Evolutionary conservation across 768 basidiomycete genomes (phyloP).

Genomic region (Russula brevipes): DNA sequence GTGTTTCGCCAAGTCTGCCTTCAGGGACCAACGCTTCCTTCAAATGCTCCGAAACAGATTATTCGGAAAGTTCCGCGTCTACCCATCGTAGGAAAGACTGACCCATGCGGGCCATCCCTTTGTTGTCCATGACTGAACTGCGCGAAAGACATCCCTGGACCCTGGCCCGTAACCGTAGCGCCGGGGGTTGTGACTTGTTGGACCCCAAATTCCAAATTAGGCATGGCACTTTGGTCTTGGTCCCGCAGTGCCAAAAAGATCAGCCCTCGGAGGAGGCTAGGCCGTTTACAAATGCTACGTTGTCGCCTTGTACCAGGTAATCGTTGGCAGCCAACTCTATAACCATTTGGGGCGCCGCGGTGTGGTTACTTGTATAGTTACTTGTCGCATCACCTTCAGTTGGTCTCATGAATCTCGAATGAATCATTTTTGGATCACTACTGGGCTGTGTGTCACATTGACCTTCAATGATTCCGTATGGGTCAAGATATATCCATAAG

Average conservation of each 20-base stretch:
- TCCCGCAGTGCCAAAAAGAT: neutral
- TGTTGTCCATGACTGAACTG: neutral
- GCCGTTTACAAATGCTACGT: neutral
- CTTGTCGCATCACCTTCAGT: neutral
- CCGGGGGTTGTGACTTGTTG: too few relatives aligned
- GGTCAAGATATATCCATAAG: neutral
- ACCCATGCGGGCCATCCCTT: neutral
- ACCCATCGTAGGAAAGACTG: neutral
- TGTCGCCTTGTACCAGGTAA: neutral
- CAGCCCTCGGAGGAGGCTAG: neutral
- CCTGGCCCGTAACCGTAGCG: neutral
- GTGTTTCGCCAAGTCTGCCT: neutral
- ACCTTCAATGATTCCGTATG: neutral
- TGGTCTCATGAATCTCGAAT: neutral
- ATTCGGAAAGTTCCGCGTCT: neutral
- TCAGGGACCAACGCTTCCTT: neutral
- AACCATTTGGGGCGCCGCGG: neutral
- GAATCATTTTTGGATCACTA: neutral
- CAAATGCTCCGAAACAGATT: neutral
- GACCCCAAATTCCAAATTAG: neutral
- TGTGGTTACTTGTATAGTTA: neutral
- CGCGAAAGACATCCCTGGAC: conserved; percentile 6
- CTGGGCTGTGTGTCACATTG: neutral
- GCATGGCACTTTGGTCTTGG: neutral
- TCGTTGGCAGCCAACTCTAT: neutral